Percentiles rank a stretch among this genome's conserved stretches.
These are phyloP conservation scores for Nepenthes gracilis DNA, from an alignment of 148 eudicot species.

Conservation along the genomic window DNA sequence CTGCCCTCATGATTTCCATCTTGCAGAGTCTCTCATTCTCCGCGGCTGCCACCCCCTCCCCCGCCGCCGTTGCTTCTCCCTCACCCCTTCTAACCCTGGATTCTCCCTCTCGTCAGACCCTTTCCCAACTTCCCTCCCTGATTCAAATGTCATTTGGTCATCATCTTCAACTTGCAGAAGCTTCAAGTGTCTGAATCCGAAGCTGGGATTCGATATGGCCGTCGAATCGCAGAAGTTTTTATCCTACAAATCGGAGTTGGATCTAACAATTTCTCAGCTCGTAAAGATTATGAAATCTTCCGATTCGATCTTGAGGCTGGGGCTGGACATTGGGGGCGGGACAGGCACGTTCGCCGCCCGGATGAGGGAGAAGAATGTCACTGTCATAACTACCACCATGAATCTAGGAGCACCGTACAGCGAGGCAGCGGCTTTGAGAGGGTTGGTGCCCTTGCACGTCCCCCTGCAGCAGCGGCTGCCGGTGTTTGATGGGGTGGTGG, in stretches of 20 bases:
- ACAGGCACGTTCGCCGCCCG: slow-evolving; percentile 61
- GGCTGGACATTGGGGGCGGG: slow-evolving; percentile 70
- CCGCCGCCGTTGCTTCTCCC: slow-evolving; percentile 58
- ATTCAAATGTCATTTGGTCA: slow-evolving; percentile 32
- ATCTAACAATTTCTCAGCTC: slow-evolving; percentile 59
- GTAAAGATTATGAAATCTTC: slow-evolving; percentile 23
- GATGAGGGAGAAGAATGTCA: slow-evolving; percentile 58
- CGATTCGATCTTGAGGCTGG: slow-evolving; percentile 34
- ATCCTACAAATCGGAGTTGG: slow-evolving; percentile 44
- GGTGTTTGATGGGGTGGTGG: slow-evolving; percentile 71
- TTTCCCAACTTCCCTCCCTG: slow-evolving; percentile 27
- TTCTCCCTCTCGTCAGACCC: slow-evolving; percentile 23
- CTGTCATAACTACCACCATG: slow-evolving; percentile 65
- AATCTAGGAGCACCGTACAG: slow-evolving; percentile 63
- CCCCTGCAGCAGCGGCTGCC: slow-evolving; percentile 85
- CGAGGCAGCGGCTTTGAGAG: slow-evolving; percentile 63
- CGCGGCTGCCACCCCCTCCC: slow-evolving; percentile 91
- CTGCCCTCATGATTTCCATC: slow-evolving; percentile 35
- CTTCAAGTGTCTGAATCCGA: slow-evolving; percentile 47
- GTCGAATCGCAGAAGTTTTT: slow-evolving; percentile 29
- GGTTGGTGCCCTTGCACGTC: slow-evolving; percentile 63
- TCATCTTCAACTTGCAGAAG: slow-evolving; percentile 36
- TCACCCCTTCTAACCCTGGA: slow-evolving; percentile 16
- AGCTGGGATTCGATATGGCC: slow-evolving; percentile 45
- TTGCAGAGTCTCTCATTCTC: slow-evolving; percentile 67